These are phyloP conservation scores for Grigorovia humatica DNA, from an alignment of 805 yeast species.

Conservation along the genomic window DNA sequence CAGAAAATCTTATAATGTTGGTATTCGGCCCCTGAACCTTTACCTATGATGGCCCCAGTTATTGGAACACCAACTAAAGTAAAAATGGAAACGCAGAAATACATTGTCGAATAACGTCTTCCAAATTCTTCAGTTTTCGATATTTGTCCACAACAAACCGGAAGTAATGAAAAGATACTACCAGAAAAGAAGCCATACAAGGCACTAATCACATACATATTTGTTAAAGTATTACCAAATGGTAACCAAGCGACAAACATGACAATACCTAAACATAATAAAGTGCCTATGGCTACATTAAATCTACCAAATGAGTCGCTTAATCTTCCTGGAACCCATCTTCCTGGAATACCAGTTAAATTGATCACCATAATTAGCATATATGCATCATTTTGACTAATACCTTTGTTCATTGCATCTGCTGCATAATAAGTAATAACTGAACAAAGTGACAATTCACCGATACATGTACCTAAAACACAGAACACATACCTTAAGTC, in stretches of 20 bases:
- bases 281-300: conserved; percentile 37
- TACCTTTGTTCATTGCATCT: conserved; percentile 39
- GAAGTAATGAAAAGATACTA: conserved; percentile 43
- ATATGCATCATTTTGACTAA: conserved; percentile 31
- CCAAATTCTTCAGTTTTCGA: conserved; percentile 45
- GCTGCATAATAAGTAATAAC: conserved; percentile 42
- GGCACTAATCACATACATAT: conserved; percentile 35
- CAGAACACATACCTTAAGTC: conserved; percentile 37
- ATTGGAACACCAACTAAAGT: conserved; percentile 41
- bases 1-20: conserved; percentile 31
- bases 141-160: conserved; percentile 50
- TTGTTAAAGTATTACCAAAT: conserved; percentile 26
- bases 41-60: conserved; percentile 40
- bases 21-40: conserved; percentile 28
- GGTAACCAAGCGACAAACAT: conserved; percentile 33
- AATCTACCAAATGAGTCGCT: conserved; percentile 42
- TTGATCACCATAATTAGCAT: conserved; percentile 38
- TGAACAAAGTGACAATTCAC: conserved; percentile 37
- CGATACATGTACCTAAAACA: conserved; percentile 35
- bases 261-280: conserved; percentile 23
- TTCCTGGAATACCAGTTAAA: conserved; percentile 33
- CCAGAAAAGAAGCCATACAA: conserved; percentile 46
- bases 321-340: conserved; percentile 36
- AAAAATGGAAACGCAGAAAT: conserved; percentile 48
- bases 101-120: conserved; percentile 46